Conservation (phyloP, 208 protist species). For the Wallacemonas sp. region DNA sequence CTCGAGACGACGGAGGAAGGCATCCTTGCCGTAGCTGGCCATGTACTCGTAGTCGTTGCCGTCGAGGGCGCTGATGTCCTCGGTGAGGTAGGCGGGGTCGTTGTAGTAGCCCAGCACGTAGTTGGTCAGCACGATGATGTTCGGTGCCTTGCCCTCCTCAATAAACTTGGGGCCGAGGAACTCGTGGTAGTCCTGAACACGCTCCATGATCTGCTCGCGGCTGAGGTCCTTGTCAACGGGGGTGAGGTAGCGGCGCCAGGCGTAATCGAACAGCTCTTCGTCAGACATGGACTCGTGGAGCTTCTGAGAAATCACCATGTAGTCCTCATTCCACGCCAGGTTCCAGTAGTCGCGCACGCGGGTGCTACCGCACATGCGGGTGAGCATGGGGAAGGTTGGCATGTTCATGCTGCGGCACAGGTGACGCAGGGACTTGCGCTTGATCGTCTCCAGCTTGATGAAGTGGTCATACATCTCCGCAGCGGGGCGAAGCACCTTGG, state of each 20-base stretch:
- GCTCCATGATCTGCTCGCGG: constrained; percentile 76
- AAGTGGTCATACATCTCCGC: constrained; percentile 91
- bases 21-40: constrained; percentile 84
- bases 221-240: constrained; percentile 90
- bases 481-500: constrained; percentile 71
- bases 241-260: constrained; percentile 88
- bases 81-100: constrained; percentile 88
- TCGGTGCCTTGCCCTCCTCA: constrained; percentile 86
- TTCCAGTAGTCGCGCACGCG: constrained; percentile 93
- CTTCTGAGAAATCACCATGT: constrained; percentile 92
- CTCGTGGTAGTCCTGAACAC: constrained; percentile 83
- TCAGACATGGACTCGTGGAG: constrained; percentile 86
- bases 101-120: constrained; percentile 93
- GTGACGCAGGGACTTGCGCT: constrained; percentile 85
- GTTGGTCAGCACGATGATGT: constrained; percentile 86
- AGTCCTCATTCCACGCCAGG: constrained; percentile 87
- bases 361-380: constrained; percentile 74
- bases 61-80: constrained; percentile 86
- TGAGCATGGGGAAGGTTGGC: constrained; percentile 87
- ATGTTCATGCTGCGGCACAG: constrained; percentile 89
- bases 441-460: constrained; percentile 79
- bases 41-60: constrained; percentile 92
- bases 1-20: constrained; percentile 91
- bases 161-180: constrained; percentile 88
- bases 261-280: constrained; percentile 90